A percentile compares a stretch with the other conserved stretches of the same genome.
phyloP scores from a whole-genome alignment of 305 asterid species.

The Galium porrigens region DNA sequence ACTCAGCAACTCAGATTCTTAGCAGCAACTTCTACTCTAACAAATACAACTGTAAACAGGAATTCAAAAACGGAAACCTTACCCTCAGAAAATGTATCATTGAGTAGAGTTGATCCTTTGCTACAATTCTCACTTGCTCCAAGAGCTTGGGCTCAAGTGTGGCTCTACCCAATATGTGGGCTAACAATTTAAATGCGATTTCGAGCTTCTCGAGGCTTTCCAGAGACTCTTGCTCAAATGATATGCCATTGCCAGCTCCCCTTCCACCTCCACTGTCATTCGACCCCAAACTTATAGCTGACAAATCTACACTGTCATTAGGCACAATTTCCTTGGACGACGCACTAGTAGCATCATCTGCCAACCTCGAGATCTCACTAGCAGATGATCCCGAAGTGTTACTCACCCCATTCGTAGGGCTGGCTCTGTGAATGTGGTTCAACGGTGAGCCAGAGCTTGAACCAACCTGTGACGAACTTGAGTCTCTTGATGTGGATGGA shows the following conservation, averaged over 20 bases:
- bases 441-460: constrained; percentile 24
- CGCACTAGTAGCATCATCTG: constrained; percentile 17
- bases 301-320: constrained; percentile 38
- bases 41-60: not conserved
- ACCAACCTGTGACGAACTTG: constrained; percentile 15
- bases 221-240: constrained; percentile 58
- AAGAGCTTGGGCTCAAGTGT: constrained; percentile 45
- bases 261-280: constrained; percentile 35
- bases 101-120: constrained; percentile 57
- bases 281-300: constrained; percentile 27
- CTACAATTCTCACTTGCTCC: constrained; percentile 70
- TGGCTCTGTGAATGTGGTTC: constrained; percentile 18
- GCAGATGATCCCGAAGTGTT: constrained; percentile 21
- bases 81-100: constrained; percentile 76
- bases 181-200: constrained; percentile 57
- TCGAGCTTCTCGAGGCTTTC: constrained; percentile 77
- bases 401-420: constrained; percentile 20
- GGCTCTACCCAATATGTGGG: constrained; percentile 45
- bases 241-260: constrained; percentile 30
- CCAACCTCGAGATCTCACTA: constrained; percentile 13
- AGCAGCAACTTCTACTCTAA: not conserved
- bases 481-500: constrained; percentile 47
- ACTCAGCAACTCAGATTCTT: constrained; percentile 10
- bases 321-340: constrained; percentile 15
- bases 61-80: constrained; percentile 10